Base-by-base conservation (phyloP, 257 asterid species). In the Penstemon eatonii region DNA sequence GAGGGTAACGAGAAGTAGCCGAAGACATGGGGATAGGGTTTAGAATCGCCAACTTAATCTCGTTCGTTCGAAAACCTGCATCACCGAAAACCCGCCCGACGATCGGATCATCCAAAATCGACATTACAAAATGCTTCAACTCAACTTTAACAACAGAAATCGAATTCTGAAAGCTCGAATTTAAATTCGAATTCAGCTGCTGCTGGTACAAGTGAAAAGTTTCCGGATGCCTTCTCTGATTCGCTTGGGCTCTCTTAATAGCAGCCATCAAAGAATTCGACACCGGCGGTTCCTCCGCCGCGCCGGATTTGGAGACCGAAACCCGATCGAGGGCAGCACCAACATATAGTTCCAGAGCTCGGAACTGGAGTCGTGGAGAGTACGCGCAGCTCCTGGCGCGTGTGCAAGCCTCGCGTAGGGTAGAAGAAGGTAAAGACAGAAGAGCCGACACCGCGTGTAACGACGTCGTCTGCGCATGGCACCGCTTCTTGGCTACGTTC, bases 261-360 rank as follows among this genome's bases (percentile, higher is more conserved):
- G 99, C 99, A 2, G 99, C 95, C 99, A 90, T 93, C 63, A 93
- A 78, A 1, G 99, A 88, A 79, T 93, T 93, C 54, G 99, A 87
- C 8, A 93, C 85, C 58, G 92, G 95, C 59, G 96, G 95, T 77
- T 80, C 15, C 7, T 63, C 68, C 2, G 3, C 13, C 5, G 25
- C 88, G 12, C 76, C 72, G 54, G 76, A 56, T 67, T 88, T 88
- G 3, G 95, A 19, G 62, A 75, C 68, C 77, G 97, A 76, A 76
- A 76, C 70, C 74, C 94, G 85, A 41, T 92, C 98, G 39, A 92
- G 95, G 0, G 97, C 90, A 13, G 85, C 96, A 37, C 87, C 81
- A 58, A 87, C 86, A 74, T 82, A 81, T 65, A 92, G 91, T 13
- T 92, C 96, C 43, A 92, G 78, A 0, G 96, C 97, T 4, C 96